Evolutionary conservation across 169 alveolate species (phyloP).

Genomic region (Cyclospora cayetanensis): DNA sequence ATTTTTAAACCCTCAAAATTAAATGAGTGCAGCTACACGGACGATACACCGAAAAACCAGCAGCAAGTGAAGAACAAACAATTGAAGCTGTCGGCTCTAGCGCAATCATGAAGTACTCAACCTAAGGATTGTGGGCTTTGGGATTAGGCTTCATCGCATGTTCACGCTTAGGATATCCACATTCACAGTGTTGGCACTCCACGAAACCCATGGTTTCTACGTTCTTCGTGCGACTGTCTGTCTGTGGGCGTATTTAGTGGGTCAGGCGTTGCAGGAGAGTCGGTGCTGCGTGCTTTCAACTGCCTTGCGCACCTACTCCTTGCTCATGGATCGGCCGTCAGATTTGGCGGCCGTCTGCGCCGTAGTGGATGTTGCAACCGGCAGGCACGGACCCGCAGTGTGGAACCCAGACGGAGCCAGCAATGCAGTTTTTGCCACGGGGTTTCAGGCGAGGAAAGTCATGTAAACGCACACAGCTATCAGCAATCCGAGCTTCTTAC

Average conservation of each 20-base stretch:
- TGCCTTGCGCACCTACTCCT: constrained; percentile 35
- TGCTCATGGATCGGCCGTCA: not conserved
- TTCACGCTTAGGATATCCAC: too few relatives aligned
- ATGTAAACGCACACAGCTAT: not conserved
- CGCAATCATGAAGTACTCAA: too few relatives aligned
- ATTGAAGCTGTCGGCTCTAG: too few relatives aligned
- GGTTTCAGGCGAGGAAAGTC: not conserved
- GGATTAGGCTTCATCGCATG: not conserved
- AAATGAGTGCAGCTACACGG: too few relatives aligned
- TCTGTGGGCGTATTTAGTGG: constrained; percentile 4
- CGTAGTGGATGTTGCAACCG: constrained; percentile 52
- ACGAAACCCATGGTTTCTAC: not conserved
- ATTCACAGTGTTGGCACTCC: too few relatives aligned
- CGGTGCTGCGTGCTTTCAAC: constrained; percentile 69
- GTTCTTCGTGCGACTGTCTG: too few relatives aligned
- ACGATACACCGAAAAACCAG: too few relatives aligned
- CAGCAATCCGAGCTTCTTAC: too few relatives aligned
- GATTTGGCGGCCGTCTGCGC: constrained; percentile 67
- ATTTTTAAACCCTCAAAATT: too few relatives aligned
- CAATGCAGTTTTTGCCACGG: constrained; percentile 44
- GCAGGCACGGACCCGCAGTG: constrained; percentile 70
- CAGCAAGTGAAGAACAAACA: too few relatives aligned
- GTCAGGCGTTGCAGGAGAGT: constrained; percentile 55
- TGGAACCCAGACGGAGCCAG: constrained; percentile 50
- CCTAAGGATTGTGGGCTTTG: not conserved